phyloP scores from a whole-genome alignment of 2,329 filamentous ascomycete species.

The Hirsutella rhossiliensis region DNA sequence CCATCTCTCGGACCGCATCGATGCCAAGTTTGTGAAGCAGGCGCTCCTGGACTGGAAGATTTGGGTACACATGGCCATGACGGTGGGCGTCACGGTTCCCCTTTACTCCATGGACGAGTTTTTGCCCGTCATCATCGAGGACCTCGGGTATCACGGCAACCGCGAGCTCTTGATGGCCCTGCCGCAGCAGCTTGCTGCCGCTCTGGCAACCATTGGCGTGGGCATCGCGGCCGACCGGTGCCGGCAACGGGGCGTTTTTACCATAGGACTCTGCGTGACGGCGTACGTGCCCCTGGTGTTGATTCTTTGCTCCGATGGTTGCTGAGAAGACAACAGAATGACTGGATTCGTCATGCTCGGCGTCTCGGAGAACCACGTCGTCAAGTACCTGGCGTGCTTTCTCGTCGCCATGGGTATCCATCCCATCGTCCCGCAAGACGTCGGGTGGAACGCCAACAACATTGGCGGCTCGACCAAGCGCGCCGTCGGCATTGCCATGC shows the following conservation, averaged over 20 bases:
- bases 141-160: constrained; percentile 23
- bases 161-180: constrained; percentile 25
- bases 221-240: constrained; percentile 31
- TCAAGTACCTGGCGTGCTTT: constrained; percentile 38
- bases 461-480: constrained; percentile 43
- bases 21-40: constrained; percentile 39
- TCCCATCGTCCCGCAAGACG: constrained; percentile 40
- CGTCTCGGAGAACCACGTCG: constrained; percentile 19
- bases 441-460: constrained; percentile 49
- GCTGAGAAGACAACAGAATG: constrained; percentile 12
- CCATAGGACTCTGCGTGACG: constrained; percentile 22
- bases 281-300: constrained; percentile 21
- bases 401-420: constrained; percentile 29
- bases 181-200: constrained; percentile 24
- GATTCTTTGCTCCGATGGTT: not conserved
- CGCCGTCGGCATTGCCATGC: constrained; percentile 43
- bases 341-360: constrained; percentile 20
- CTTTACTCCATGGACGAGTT: constrained; percentile 26
- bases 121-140: constrained; percentile 23
- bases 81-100: constrained; percentile 40
- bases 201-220: constrained; percentile 20
- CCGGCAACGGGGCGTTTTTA: constrained; percentile 24
- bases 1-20: constrained; percentile 42
- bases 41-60: constrained; percentile 48
- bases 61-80: constrained; percentile 45